phyloP scores from a whole-genome alignment of 1,284 basidiomycete genomes.

The Chalciporus sp. region DNA sequence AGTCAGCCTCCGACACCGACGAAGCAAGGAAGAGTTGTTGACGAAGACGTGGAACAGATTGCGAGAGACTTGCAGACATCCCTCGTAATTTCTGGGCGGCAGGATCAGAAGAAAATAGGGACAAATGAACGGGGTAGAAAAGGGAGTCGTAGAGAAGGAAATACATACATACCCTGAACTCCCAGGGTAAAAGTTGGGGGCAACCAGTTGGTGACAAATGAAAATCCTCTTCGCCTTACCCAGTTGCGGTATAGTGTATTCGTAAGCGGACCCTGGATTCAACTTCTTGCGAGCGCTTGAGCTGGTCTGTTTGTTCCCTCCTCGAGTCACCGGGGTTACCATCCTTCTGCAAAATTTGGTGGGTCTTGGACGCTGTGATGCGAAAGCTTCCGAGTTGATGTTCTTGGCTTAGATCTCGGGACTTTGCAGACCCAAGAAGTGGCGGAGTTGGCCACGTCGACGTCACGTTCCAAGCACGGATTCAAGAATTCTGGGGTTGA shows the following conservation, averaged over 20 bases:
- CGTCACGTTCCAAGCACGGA: neutral
- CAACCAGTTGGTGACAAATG: too few relatives aligned
- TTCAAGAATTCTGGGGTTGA: neutral
- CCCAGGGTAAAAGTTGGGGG: too few relatives aligned
- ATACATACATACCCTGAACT: neutral
- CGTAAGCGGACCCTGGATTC: neutral
- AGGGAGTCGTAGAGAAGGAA: neutral
- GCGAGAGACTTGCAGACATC: slow-evolving; percentile 34
- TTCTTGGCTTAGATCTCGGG: slow-evolving; percentile 1
- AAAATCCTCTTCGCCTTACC: too few relatives aligned
- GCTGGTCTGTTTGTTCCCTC: too few relatives aligned
- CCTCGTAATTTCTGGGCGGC: slow-evolving; percentile 25
- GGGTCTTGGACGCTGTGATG: neutral
- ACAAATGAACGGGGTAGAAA: neutral
- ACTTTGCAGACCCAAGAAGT: neutral
- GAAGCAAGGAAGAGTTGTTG: slow-evolving; percentile 17
- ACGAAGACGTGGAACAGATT: slow-evolving; percentile 39
- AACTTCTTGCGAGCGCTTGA: neutral
- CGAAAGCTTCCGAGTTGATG: neutral
- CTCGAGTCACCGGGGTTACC: too few relatives aligned
- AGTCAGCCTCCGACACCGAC: slow-evolving; percentile 11
- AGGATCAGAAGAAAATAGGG: neutral
- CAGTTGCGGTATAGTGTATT: too few relatives aligned
- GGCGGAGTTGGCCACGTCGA: neutral
- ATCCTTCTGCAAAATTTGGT: too few relatives aligned